Evolutionary conservation across 352 stramenopile genomes (phyloP), one percentile per base, ranked within the genome.

Genomic region (Peronospora destructor): DNA sequence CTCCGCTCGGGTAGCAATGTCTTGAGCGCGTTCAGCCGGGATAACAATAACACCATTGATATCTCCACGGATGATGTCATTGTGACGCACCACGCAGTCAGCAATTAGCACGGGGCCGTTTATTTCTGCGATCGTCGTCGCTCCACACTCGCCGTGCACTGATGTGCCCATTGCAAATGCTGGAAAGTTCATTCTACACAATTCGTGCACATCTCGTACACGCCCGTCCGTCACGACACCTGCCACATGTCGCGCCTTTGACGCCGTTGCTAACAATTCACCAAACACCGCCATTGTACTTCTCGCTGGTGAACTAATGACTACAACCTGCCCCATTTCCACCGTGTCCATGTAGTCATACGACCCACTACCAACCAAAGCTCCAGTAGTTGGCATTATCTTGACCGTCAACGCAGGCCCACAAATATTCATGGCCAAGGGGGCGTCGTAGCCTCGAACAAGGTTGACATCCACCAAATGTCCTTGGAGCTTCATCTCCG

Each of bases 41-140:
- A 92, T 80, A 40, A 90, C 81, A 33, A 92, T 53, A 17, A 90
- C 81, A 23, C 81, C 81, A 56, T 92, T 92, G 40, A 90, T 69
- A 52, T 92, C 81, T 13, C 71, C 81, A 21, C 77, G 81, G 44
- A 92, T 85, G 47, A 92, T 87, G 50, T 92, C 81, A 21, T 65
- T 64, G 37, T 76, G 84, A 41, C 81, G 78, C 42, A 92, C 78
- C 17, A 92, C 76, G 49, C 81, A 89, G 35, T 76, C 81, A 10
- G 74, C 63, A 34, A 92, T 73, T 1, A 84, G 68, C 21, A 92
- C 66, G 3, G 78, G 75, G 21, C 65, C 68, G 25, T 78, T 80
- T 12, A 92, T 76, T 44, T 87, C 72, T 12, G 76, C 78, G 12
- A 91, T 75, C 0, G 76, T 78, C 7, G 72, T 88, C 0, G 75